Evolutionary conservation across 768 basidiomycete genomes (phyloP), one percentile per base, ranked within the genome.

Genomic region (Boletus sp.): DNA sequence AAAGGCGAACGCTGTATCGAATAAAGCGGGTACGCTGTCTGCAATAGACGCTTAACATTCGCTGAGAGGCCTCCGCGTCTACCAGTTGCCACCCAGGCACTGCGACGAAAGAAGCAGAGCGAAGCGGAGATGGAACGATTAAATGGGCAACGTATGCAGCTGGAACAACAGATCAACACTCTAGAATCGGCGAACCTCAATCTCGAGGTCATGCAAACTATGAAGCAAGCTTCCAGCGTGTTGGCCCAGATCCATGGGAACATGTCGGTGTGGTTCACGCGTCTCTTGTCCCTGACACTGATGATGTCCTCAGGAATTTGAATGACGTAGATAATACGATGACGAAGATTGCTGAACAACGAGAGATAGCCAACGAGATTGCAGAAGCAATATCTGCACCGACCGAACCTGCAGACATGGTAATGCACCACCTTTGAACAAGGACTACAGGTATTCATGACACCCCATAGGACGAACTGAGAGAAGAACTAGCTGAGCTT

Each of bases 141-240:
- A 62, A 83, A 85, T 47, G 92, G 91, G 12, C 90, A 89, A 52
- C 84, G 92, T 62, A 73, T 98, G 70, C 96, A 97, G 66, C 82
- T 99, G 32, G 96, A 98, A 77, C 87, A 91, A 73, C 96, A 98
- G 77, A 89, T 98, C 57, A 95, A 95, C 75, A 96, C 96, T 18
- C 83, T 98, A 45, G 97, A 98, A 73, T 92, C 91, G 15, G 97
- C 97, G 44, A 98, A 98, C 77, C 82, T 98, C 73, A 98, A 99
- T 72, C 88, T 90, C 67, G 94, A 98, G 80, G 98, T 94, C 14
- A 93, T 99, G 90, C 79, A 83, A 20, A 94, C 91, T 29, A 97
- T 99, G 92, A 97, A 94, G 89, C 90, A 90, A 73, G 96, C 91
- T 37, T 83, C 94, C 0, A 86, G 88, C 58, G 97, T 90, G 29